Evolutionary conservation across 768 basidiomycete species (phyloP).

Genomic region (Tephrocybe sp.): DNA sequence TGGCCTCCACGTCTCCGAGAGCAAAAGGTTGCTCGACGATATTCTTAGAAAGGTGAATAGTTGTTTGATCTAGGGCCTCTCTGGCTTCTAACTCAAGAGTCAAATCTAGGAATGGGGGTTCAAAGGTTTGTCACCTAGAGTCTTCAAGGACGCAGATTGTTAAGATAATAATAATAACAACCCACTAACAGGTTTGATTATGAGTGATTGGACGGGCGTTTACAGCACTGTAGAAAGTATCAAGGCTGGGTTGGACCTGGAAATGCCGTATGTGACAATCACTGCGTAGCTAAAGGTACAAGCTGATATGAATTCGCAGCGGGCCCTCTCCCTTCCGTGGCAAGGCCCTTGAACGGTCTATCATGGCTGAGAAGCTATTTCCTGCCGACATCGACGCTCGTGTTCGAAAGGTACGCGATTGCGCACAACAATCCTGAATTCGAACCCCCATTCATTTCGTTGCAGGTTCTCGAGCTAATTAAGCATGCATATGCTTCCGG

Average conservation of each 20-base stretch:
- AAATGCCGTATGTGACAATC: slow-evolving; percentile 51
- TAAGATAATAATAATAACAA: background rate
- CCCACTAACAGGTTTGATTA: slow-evolving; percentile 42
- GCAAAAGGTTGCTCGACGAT: slow-evolving; percentile 46
- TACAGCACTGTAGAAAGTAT: slow-evolving; percentile 51
- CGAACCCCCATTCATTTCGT: background rate
- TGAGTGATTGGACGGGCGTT: slow-evolving; percentile 60
- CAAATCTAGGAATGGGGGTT: slow-evolving; percentile 57
- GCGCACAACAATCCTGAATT: background rate
- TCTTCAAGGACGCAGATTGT: no score
- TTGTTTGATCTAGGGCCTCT: background rate
- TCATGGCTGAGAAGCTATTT: slow-evolving; percentile 43
- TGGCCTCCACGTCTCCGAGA: slow-evolving; percentile 60
- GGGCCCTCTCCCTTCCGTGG: slow-evolving; percentile 52
- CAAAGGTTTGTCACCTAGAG: slow-evolving; percentile 33
- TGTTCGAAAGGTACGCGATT: slow-evolving; percentile 29
- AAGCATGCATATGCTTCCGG: slow-evolving; percentile 49
- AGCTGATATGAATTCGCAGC: slow-evolving; percentile 20
- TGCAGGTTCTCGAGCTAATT: slow-evolving; percentile 47
- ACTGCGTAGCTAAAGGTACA: background rate
- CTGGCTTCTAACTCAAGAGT: background rate
- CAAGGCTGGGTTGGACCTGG: slow-evolving; percentile 64
- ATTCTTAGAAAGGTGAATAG: slow-evolving; percentile 46
- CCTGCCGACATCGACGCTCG: slow-evolving; percentile 40
- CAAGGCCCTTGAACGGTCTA: slow-evolving; percentile 38